These are phyloP conservation scores for Gonapodya prolifera DNA, from an alignment of 192 early-diverging fungal genomes.

Conservation along the genomic window DNA sequence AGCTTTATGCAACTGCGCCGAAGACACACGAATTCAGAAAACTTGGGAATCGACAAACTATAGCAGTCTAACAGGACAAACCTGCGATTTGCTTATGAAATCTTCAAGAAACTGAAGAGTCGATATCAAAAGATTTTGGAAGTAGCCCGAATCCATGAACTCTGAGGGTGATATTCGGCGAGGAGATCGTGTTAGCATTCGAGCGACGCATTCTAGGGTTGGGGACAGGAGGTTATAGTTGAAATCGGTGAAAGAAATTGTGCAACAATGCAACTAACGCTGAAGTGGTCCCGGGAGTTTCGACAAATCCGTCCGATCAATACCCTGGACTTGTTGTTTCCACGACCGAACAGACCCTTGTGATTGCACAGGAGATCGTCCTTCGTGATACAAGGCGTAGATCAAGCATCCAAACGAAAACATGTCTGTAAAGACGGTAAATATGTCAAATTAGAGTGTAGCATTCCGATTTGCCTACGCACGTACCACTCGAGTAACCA, in stretches of 20 bases:
- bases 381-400: constrained; percentile 55
- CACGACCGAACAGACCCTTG: constrained; percentile 54
- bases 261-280: constrained; percentile 14
- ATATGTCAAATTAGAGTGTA: background rate
- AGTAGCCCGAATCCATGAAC: constrained; percentile 57
- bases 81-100: constrained; percentile 62
- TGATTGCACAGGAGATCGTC: constrained; percentile 45
- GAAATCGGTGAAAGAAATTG: background rate
- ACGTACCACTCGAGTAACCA: constrained; percentile 31
- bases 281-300: constrained; percentile 41
- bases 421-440: constrained; percentile 14
- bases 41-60: background rate
- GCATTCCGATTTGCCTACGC: background rate
- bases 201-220: constrained; percentile 29
- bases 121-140: constrained; percentile 66
- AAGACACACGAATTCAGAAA: background rate
- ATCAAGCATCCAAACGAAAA: constrained; percentile 72
- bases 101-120: constrained; percentile 67
- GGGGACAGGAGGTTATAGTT: background rate
- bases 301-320: constrained; percentile 21
- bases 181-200: constrained; percentile 32
- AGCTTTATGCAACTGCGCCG: constrained; percentile 34
- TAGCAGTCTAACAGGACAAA: constrained; percentile 12
- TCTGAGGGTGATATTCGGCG: constrained; percentile 42
- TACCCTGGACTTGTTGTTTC: constrained; percentile 31